Percentiles rank a stretch among this genome's conserved stretches.
These are phyloP conservation scores for Alliaria petiolata DNA, from an alignment of 345 rosid species.

Conservation along the genomic window DNA sequence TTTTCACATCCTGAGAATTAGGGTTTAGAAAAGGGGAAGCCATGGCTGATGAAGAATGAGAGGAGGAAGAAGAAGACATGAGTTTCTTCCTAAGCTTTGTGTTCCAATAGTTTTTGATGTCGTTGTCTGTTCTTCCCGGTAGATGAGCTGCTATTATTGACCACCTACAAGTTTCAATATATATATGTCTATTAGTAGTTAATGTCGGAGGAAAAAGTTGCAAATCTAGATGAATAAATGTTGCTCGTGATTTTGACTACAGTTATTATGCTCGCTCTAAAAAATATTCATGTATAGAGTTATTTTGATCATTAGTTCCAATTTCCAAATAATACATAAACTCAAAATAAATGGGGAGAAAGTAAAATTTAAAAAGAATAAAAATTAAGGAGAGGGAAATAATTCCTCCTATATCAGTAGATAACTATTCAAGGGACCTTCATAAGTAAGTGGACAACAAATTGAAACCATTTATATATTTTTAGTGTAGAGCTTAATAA, in stretches of 20 bases:
- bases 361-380: neutral
- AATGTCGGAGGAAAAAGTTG: constrained; percentile 8
- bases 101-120: constrained; percentile 94
- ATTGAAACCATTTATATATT: neutral
- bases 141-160: constrained; percentile 95
- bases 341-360: neutral
- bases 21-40: constrained; percentile 25
- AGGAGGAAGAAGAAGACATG: constrained; percentile 36
- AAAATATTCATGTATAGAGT: constrained; percentile 11
- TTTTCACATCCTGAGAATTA: constrained; percentile 36
- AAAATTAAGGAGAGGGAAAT: neutral
- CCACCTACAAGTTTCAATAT: constrained; percentile 59
- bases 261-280: constrained; percentile 12
- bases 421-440: constrained; percentile 15
- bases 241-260: constrained; percentile 28
- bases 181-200: neutral
- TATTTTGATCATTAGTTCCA: neutral
- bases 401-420: constrained; percentile 5
- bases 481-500: neutral
- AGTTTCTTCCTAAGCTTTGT: constrained; percentile 93
- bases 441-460: constrained; percentile 7
- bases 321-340: neutral
- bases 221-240: constrained; percentile 3
- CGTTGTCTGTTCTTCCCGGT: constrained; percentile 94
- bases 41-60: constrained; percentile 21